Evolutionary conservation across 2,329 filamentous ascomycete species (phyloP).

Genomic region (Akanthomyces dipterigenus): DNA sequence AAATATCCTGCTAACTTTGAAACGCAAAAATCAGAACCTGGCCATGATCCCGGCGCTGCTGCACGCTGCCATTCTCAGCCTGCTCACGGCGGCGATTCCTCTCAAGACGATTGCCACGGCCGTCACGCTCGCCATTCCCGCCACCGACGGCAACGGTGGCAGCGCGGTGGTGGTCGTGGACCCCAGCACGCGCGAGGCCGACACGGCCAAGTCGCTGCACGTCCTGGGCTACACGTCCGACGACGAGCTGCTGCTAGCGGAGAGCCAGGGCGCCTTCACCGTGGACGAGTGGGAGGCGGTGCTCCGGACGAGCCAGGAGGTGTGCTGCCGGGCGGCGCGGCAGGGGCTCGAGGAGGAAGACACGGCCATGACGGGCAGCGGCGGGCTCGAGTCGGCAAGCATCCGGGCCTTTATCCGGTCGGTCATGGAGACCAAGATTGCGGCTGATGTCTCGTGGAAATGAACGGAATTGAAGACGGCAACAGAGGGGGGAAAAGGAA

Average conservation of each 20-base stretch:
- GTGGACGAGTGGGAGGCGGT: constrained; percentile 69
- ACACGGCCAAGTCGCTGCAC: constrained; percentile 64
- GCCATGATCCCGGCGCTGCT: constrained; percentile 74
- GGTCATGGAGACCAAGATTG: constrained; percentile 49
- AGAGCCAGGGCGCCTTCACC: constrained; percentile 76
- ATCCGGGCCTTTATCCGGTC: constrained; percentile 57
- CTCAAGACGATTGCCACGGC: constrained; percentile 66
- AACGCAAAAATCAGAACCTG: constrained; percentile 52
- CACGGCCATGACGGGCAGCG: constrained; percentile 36
- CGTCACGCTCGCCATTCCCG: constrained; percentile 53
- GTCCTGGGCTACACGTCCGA: constrained; percentile 76
- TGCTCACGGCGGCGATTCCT: constrained; percentile 77
- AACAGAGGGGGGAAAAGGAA: not conserved
- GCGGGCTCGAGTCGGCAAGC: constrained; percentile 34
- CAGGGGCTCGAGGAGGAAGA: constrained; percentile 33
- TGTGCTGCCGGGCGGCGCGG: constrained; percentile 49
- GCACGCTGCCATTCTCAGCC: constrained; percentile 69
- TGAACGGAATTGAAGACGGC: constrained; percentile 16
- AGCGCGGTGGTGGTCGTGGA: constrained; percentile 42
- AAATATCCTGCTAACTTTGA: not conserved
- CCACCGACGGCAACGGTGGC: constrained; percentile 28
- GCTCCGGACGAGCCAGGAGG: constrained; percentile 54
- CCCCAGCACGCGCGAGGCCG: constrained; percentile 57
- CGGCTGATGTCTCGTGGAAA: constrained; percentile 52
- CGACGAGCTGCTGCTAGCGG: constrained; percentile 65